phyloP scores from a whole-genome alignment of 140 eudicot genomes.

The Senecio squalidus region DNA sequence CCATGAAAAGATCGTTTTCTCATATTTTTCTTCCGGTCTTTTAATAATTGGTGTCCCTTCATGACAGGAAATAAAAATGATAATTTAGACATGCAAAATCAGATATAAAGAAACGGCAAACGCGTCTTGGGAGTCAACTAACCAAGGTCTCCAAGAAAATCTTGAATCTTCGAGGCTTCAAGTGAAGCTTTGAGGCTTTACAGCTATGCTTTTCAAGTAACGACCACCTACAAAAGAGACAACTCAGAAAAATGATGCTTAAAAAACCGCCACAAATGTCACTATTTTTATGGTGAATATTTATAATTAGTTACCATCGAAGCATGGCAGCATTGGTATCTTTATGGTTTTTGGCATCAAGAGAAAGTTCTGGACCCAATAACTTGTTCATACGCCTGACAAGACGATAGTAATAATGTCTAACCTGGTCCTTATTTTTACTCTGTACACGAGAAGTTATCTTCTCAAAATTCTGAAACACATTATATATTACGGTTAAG shows the following conservation, averaged over 20 bases:
- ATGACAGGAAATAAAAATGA: constrained; percentile 7
- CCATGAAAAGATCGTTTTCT: constrained; percentile 50
- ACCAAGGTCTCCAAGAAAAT: constrained; percentile 79
- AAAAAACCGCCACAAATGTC: neutral
- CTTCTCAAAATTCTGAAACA: constrained; percentile 84
- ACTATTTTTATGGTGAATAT: neutral
- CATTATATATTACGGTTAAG: neutral
- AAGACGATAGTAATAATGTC: constrained; percentile 97
- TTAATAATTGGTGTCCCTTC: constrained; percentile 78
- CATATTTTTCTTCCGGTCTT: constrained; percentile 63
- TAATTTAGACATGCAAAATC: neutral
- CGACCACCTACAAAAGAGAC: constrained; percentile 70
- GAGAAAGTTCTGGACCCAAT: constrained; percentile 78
- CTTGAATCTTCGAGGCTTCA: constrained; percentile 92
- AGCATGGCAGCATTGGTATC: constrained; percentile 72
- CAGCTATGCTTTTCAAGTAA: constrained; percentile 84
- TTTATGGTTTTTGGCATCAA: constrained; percentile 88
- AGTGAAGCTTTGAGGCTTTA: constrained; percentile 93
- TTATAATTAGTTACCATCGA: constrained; percentile 69
- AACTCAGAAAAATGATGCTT: neutral
- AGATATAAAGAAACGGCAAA: neutral
- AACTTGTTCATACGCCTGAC: constrained; percentile 93
- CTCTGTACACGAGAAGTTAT: constrained; percentile 84
- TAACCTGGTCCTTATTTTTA: constrained; percentile 96
- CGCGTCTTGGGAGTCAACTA: constrained; percentile 25